phyloP scores from a whole-genome alignment of 257 asterid species.

The Solanum verrucosum region DNA sequence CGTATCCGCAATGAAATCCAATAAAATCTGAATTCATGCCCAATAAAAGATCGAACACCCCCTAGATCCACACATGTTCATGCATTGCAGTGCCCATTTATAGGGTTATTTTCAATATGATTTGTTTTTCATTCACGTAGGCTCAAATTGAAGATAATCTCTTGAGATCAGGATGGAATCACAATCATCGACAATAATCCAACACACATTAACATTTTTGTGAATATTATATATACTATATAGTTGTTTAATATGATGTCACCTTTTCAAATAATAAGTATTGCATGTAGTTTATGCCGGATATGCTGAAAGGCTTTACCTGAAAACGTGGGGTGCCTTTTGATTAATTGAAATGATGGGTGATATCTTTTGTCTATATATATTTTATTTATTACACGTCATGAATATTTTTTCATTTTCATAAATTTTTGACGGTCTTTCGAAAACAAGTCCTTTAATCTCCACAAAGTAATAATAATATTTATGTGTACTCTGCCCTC shows the following conservation, averaged over 20 bases:
- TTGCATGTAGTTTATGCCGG: background rate
- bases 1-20: background rate
- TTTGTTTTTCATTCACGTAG: background rate
- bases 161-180: fast-evolving
- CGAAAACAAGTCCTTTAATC: fast-evolving
- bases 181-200: background rate
- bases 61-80: background rate
- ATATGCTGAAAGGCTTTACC: background rate
- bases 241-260: background rate
- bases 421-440: too few relatives aligned
- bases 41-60: too few relatives aligned
- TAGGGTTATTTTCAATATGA: background rate
- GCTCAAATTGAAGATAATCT: background rate
- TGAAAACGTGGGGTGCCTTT: background rate
- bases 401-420: too few relatives aligned
- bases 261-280: background rate
- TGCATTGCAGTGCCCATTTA: background rate
- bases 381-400: background rate
- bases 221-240: background rate
- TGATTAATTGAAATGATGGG: background rate
- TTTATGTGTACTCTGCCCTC: too few relatives aligned
- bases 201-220: background rate
- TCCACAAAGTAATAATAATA: too few relatives aligned
- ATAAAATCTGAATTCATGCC: background rate
- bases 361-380: background rate